Conservation (phyloP, 352 stramenopile species). For the Globisporangium spinosum region DNA sequence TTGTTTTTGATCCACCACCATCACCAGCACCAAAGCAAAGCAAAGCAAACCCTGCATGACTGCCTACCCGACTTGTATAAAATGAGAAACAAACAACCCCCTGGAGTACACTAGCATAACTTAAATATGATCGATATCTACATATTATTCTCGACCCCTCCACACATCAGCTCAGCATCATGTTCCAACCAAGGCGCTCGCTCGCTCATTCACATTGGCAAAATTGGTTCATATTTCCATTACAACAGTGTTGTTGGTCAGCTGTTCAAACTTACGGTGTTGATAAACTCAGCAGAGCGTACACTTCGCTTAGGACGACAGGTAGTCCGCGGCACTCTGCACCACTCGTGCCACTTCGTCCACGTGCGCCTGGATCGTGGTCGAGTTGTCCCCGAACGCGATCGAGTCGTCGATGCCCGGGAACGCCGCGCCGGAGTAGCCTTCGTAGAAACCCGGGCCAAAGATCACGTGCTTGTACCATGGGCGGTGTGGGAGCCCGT, state of each 20-base stretch:
- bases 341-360: conserved; percentile 30
- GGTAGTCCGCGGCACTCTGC: conserved; percentile 3
- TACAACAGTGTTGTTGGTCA: not conserved
- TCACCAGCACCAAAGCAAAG: not conserved
- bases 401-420: conserved; percentile 47
- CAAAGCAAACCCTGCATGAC: not conserved
- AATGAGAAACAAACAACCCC: not conserved
- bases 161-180: not conserved
- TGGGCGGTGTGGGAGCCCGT: conserved; percentile 39
- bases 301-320: not conserved
- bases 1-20: conserved; percentile 1
- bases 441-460: conserved; percentile 50
- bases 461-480: conserved; percentile 70
- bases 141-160: not conserved
- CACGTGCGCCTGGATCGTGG: conserved; percentile 39
- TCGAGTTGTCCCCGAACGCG: conserved; percentile 36
- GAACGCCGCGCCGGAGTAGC: conserved; percentile 45
- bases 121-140: conserved; percentile 5
- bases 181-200: not conserved
- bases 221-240: not conserved
- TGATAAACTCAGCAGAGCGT: not conserved
- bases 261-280: not conserved
- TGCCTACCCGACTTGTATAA: not conserved
- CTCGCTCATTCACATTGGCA: not conserved
- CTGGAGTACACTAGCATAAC: conserved; percentile 2